A percentile compares a stretch with the other conserved stretches of the same genome.
These are phyloP conservation scores for Ogataea pilisensis DNA, from an alignment of 805 yeast species.

Conservation along the genomic window DNA sequence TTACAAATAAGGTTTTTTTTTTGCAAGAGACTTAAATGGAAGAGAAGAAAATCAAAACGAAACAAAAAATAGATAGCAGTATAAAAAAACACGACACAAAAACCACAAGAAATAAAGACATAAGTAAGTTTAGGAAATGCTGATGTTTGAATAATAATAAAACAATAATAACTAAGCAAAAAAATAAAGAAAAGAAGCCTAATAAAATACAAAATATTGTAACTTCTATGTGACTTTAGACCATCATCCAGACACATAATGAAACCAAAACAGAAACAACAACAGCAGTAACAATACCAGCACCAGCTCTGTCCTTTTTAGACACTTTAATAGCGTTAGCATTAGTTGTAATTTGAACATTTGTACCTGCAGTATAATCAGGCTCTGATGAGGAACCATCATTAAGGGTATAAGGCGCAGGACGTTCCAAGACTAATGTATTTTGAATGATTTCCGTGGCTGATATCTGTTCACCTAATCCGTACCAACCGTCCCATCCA, in stretches of 20 bases:
- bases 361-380: slow-evolving; percentile 50
- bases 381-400: slow-evolving; percentile 72
- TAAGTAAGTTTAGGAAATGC: background rate
- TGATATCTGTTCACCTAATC: slow-evolving; percentile 81
- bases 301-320: slow-evolving; percentile 77
- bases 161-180: too few relatives aligned
- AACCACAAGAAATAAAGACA: background rate
- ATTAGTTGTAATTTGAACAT: slow-evolving; percentile 42
- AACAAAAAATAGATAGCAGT: background rate
- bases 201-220: background rate
- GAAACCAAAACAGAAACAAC: slow-evolving; percentile 58
- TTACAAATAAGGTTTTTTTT: too few relatives aligned
- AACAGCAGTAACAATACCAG: slow-evolving; percentile 80
- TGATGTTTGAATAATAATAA: too few relatives aligned
- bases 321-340: slow-evolving; percentile 45
- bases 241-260: slow-evolving; percentile 73
- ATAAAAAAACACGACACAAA: background rate
- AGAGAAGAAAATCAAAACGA: too few relatives aligned
- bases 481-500: slow-evolving; percentile 65
- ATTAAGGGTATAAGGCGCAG: slow-evolving; percentile 57
- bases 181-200: too few relatives aligned
- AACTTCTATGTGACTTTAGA: too few relatives aligned
- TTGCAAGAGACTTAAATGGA: too few relatives aligned
- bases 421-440: slow-evolving; percentile 34
- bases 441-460: slow-evolving; percentile 65